These are phyloP conservation scores for Cladosporium sp. DNA, from an alignment of 2,329 filamentous ascomycete genomes.

Conservation along the genomic window DNA sequence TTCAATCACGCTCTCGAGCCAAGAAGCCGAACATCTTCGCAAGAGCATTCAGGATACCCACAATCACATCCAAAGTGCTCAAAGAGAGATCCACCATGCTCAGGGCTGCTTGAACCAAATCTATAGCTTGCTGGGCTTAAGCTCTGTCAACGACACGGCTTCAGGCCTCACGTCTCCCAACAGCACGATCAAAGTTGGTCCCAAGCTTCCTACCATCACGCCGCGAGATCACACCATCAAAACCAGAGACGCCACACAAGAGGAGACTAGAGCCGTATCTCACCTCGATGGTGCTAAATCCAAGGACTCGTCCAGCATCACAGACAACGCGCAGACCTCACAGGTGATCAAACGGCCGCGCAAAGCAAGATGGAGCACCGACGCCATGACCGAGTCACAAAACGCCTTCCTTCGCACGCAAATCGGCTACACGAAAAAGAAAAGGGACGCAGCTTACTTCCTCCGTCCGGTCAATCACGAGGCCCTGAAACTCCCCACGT, in stretches of 20 bases:
- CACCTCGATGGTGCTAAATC: neutral
- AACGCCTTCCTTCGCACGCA: constrained; percentile 64
- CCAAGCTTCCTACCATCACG: neutral
- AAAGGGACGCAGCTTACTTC: constrained; percentile 75
- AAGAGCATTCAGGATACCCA: neutral
- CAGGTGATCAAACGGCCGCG: neutral
- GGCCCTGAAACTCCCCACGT: constrained; percentile 62
- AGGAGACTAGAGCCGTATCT: neutral
- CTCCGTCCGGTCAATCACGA: constrained; percentile 73
- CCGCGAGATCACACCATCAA: neutral
- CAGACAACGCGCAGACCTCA: neutral
- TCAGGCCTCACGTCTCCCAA: neutral
- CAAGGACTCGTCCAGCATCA: neutral
- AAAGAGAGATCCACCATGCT: neutral
- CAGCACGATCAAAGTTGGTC: neutral
- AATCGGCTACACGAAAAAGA: constrained; percentile 78
- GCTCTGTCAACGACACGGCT: neutral
- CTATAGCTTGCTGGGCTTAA: neutral
- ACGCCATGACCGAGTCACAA: constrained; percentile 59
- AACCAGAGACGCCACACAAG: neutral
- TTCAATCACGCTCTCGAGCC: neutral
- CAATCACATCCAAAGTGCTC: neutral
- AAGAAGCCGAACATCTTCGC: neutral
- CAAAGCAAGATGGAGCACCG: constrained; percentile 33
- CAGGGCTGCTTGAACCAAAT: neutral